Evolutionary conservation across 108 stramenopile species (phyloP).

Genomic region (Cylindrotheca closterium): DNA sequence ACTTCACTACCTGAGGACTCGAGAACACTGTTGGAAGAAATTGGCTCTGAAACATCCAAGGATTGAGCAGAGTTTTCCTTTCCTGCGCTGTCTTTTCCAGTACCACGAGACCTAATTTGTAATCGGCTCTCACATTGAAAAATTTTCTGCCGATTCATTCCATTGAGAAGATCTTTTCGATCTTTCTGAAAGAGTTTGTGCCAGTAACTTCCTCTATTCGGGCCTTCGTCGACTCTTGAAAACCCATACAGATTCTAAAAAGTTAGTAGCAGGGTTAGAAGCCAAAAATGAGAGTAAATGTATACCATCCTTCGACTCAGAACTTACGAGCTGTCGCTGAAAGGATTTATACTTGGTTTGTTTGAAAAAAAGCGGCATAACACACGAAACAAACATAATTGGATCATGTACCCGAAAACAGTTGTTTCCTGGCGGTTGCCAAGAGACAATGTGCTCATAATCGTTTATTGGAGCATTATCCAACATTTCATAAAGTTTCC

Average conservation of each 20-base stretch:
- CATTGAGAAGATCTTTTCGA: conserved; percentile 17
- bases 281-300: background rate
- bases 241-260: conserved; percentile 36
- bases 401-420: conserved; percentile 63
- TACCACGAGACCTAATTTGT: background rate
- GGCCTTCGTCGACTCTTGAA: conserved; percentile 27
- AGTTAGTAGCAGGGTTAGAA: background rate
- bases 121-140: background rate
- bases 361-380: conserved; percentile 54
- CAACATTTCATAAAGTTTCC: conserved; percentile 44
- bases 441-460: conserved; percentile 28
- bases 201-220: conserved; percentile 42
- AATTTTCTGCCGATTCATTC: conserved; percentile 34
- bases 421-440: conserved; percentile 47
- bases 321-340: conserved; percentile 14
- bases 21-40: background rate
- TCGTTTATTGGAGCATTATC: conserved; percentile 11
- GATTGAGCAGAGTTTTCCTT: background rate
- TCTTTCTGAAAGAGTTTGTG: conserved; percentile 32
- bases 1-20: background rate
- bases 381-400: conserved; percentile 44
- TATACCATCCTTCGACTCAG: background rate
- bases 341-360: conserved; percentile 53
- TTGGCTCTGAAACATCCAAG: no score
- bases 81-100: background rate